These are phyloP conservation scores for Yarrowia hollandica DNA, from an alignment of 805 yeast species.

Conservation along the genomic window DNA sequence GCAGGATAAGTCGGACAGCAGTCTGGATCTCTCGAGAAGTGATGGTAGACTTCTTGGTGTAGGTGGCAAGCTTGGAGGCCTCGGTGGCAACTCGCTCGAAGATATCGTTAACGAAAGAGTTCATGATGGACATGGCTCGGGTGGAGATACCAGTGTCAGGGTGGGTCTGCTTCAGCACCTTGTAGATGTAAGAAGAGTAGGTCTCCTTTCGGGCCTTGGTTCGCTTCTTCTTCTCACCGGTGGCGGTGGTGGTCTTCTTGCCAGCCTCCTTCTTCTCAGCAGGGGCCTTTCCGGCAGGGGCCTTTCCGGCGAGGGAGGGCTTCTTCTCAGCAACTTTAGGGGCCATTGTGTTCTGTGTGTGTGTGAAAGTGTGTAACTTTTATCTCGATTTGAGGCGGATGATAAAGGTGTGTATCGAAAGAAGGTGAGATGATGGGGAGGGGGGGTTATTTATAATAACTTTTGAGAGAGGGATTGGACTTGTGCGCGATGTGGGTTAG, in stretches of 20 bases:
- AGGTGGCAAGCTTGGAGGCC: constrained; percentile 97
- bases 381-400: constrained; percentile 36
- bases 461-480: background rate
- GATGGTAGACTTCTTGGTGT: constrained; percentile 97
- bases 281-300: constrained; percentile 92
- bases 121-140: constrained; percentile 98
- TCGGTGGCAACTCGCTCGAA: constrained; percentile 97
- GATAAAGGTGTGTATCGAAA: constrained; percentile 35
- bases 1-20: constrained; percentile 95
- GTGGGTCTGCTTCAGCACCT: constrained; percentile 97
- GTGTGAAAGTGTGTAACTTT: constrained; percentile 36
- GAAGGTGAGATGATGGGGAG: constrained; percentile 31
- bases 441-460: constrained; percentile 28
- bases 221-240: constrained; percentile 85
- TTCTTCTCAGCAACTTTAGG: constrained; percentile 60
- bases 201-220: constrained; percentile 96
- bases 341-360: constrained; percentile 41
- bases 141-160: constrained; percentile 99
- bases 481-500: constrained; percentile 24
- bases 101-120: constrained; percentile 96
- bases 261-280: constrained; percentile 91
- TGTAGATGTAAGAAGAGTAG: constrained; percentile 96
- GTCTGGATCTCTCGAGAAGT: constrained; percentile 98
- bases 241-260: constrained; percentile 81
- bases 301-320: constrained; percentile 51